Conservation (phyloP, 768 basidiomycete genomes). For the Rhodotorula toruloides region DNA sequence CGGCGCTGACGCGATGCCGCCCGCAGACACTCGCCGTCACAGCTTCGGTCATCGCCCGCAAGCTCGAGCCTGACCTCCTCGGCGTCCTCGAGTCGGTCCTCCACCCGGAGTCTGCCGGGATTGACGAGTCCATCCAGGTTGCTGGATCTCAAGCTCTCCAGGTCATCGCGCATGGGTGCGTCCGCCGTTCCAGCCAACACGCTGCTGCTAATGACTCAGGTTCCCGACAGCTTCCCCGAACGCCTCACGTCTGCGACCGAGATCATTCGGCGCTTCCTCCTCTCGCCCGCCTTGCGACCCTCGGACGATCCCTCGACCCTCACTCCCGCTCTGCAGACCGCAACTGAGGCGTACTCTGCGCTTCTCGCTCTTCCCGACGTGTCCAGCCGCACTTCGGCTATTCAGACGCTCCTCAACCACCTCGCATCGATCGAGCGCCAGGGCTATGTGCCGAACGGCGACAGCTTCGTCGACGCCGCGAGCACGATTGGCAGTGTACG, state of each 20-base stretch:
- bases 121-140: constrained; percentile 12
- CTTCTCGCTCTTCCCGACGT: constrained; percentile 54
- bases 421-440: constrained; percentile 52
- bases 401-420: constrained; percentile 93
- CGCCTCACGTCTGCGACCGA: not conserved
- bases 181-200: not conserved
- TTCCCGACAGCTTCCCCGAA: not conserved
- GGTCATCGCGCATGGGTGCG: not conserved
- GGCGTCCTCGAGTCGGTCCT: constrained; percentile 20
- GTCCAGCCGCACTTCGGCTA: constrained; percentile 80
- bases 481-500: too few species aligned
- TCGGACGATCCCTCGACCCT: not conserved
- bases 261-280: constrained; percentile 4
- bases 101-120: not conserved
- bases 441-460: not conserved
- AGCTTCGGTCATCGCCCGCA: constrained; percentile 5
- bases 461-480: not conserved
- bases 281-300: constrained; percentile 1
- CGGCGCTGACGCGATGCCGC: constrained; percentile 3
- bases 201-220: not conserved
- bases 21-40: constrained; percentile 9
- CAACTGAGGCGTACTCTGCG: not conserved
- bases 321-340: not conserved
- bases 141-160: not conserved
- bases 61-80: not conserved